Evolutionary conservation across 495 filamentous ascomycete species (phyloP).

Genomic region (Peziza echinospora): DNA sequence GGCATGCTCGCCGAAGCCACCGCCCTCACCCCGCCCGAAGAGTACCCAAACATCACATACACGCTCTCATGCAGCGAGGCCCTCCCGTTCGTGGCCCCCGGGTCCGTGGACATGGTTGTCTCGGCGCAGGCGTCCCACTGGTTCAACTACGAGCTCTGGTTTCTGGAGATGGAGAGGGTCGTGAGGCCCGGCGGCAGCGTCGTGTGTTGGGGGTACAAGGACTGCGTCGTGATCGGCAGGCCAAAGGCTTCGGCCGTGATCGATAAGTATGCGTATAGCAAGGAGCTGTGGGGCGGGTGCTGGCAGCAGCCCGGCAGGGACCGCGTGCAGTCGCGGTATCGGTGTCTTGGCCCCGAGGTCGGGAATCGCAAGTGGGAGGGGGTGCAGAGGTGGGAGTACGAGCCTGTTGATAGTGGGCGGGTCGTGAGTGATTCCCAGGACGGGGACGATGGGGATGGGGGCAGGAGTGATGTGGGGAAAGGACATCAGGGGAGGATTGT

Average conservation of each 20-base stretch:
- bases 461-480: neutral
- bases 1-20: conserved; percentile 70
- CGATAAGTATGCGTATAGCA: conserved; percentile 27
- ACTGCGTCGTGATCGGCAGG: conserved; percentile 31
- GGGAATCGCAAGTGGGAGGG: conserved; percentile 26
- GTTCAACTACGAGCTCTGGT: conserved; percentile 91
- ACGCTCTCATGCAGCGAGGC: conserved; percentile 72
- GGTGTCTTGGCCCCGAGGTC: conserved; percentile 28
- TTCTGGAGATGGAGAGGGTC: conserved; percentile 82
- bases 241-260: conserved; percentile 28
- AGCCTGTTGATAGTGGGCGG: conserved; percentile 40
- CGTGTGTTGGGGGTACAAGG: conserved; percentile 43
- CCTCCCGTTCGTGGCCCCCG: conserved; percentile 52
- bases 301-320: conserved; percentile 40
- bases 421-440: conserved; percentile 54
- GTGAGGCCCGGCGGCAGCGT: conserved; percentile 84
- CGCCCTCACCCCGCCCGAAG: conserved; percentile 78
- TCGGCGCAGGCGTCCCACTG: conserved; percentile 79
- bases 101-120: conserved; percentile 82
- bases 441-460: conserved; percentile 7
- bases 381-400: conserved; percentile 57
- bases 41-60: conserved; percentile 77
- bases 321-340: conserved; percentile 28
- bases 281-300: conserved; percentile 32
- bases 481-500: conserved; percentile 1